Conservation (phyloP, 176 grass and related monocot species). For the Rhipidocladum racemiflorum region DNA sequence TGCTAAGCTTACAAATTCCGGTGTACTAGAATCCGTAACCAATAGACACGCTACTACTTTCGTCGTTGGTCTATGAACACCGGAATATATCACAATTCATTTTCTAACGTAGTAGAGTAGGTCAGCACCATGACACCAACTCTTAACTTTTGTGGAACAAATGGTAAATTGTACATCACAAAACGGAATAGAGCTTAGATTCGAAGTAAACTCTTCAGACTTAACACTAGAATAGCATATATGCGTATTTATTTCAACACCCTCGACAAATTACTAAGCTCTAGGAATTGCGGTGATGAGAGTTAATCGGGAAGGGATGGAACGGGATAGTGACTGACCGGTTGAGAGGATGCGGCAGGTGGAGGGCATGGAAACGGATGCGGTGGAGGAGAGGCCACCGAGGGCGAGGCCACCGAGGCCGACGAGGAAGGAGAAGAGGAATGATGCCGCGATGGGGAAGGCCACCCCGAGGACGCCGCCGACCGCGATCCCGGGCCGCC, state of each 20-base stretch:
- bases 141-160: background rate
- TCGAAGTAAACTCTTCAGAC: background rate
- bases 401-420: constrained; percentile 66
- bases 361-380: constrained; percentile 68
- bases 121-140: background rate
- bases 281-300: background rate
- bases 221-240: background rate
- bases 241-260: background rate
- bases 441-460: constrained; percentile 59
- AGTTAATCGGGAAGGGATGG: background rate
- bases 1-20: background rate
- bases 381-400: constrained; percentile 54
- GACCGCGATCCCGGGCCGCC: constrained; percentile 32
- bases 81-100: background rate
- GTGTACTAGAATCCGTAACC: constrained; percentile 2
- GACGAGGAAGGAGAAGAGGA: constrained; percentile 76
- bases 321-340: constrained; percentile 37
- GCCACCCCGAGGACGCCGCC: constrained; percentile 52
- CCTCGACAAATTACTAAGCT: background rate
- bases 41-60: background rate
- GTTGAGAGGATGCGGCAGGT: constrained; percentile 87
- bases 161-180: background rate
- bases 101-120: background rate
- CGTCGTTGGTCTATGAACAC: background rate
- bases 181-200: background rate